phyloP scores from a whole-genome alignment of 805 yeast genomes.

The Metschnikowia borealis region DNA sequence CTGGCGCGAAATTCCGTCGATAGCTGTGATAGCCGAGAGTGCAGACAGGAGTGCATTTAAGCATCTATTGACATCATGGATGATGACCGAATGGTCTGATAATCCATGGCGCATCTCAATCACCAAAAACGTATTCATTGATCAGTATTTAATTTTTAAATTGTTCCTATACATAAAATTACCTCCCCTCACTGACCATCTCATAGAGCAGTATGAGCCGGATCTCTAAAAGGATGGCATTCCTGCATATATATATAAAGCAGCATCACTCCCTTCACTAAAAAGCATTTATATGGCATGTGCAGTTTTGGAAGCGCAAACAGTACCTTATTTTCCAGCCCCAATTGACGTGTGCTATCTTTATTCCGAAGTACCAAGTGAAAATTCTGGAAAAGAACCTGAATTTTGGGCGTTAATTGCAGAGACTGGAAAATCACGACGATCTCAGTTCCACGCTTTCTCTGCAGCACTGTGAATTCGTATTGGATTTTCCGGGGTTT shows the following conservation, averaged over 20 bases:
- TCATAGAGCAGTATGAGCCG: too few species aligned
- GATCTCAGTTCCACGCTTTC: slow-evolving; percentile 1
- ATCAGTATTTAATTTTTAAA: too few species aligned
- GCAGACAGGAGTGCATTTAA: too few species aligned
- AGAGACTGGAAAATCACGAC: slow-evolving; percentile 17
- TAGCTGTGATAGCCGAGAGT: too few species aligned
- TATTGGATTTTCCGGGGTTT: slow-evolving; percentile 2
- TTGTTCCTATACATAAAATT: too few species aligned
- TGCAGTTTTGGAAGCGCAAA: slow-evolving; percentile 9
- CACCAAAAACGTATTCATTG: too few species aligned
- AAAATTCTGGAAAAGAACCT: slow-evolving; percentile 8
- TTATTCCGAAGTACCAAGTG: slow-evolving; percentile 10
- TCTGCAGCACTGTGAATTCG: slow-evolving; percentile 7
- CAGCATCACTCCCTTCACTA: slow-evolving; percentile 7
- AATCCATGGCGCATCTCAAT: too few species aligned
- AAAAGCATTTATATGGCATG: slow-evolving; percentile 10
- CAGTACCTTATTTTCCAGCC: slow-evolving; percentile 5
- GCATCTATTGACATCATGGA: too few species aligned
- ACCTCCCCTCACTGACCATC: too few species aligned
- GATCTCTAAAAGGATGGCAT: too few species aligned
- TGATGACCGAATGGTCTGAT: too few species aligned
- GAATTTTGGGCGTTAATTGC: slow-evolving; percentile 15
- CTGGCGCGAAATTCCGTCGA: too few species aligned
- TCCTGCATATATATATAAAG: slow-evolving; percentile 10
- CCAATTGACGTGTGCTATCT: slow-evolving; percentile 12